Evolutionary conservation across 768 basidiomycete species (phyloP), one percentile per base, ranked within the genome.

Genomic region (Cantharellus cinnabarinus): DNA sequence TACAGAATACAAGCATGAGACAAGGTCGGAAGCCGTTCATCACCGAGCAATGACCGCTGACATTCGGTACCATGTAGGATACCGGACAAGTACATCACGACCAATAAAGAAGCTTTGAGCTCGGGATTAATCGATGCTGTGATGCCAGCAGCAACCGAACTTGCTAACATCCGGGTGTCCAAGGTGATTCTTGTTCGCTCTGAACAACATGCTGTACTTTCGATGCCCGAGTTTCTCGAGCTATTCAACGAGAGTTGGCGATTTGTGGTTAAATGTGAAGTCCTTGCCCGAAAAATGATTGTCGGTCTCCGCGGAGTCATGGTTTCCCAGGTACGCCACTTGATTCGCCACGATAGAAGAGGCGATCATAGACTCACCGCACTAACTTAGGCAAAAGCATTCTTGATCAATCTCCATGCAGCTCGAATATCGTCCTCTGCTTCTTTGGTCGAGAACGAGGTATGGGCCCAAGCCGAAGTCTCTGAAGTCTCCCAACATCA

Each of bases 381-480:
- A 64, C 42, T 62, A 42, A 56, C 48, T 3, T 60, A 91, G 83
- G 87, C 91, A 3, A 93, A 91, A 71, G 71, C 78, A 5, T 99
- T 93, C 72, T 73, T 99, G 37, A 81, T 85, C 65, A 70, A 74
- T 0, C 97, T 93, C 71, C 95, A 99, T 67, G 82, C 90, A 64
- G 70, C 76, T 5, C 77, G 85, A 56, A 77, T 98, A 50, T 78
- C 82, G 2, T 77, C 76, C 59, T 85, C 84, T 2, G 93, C 94
- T 37, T 89, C 85, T 68, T 71, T 89, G 37, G 94, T 99, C 4
- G 91, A 98, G 68, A 90, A 97, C 64, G 95, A 99, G 67, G 85
- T 83, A 61, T 98, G 95, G 95, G 80, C 75, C 60, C 85, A 85
- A 14, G 75, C 79, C 10, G 88, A 95, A 59, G 80, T 94, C 10